Base-by-base conservation (phyloP, 176 grass and related monocot species). In the Hsuehochloa calcarea region DNA sequence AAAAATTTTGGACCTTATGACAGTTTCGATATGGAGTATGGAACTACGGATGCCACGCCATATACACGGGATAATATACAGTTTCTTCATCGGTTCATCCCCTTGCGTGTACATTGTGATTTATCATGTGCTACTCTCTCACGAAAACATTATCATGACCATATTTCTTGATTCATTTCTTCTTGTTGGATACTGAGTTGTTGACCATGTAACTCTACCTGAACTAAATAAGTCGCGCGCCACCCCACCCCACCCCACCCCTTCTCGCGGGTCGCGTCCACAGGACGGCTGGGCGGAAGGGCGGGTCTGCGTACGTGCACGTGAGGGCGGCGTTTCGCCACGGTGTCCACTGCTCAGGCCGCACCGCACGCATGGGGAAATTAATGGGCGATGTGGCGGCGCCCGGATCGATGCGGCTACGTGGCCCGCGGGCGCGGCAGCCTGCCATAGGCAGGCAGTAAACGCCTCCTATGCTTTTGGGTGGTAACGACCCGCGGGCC, bases 401-500 rank as follows among this genome's bases (percentile, higher is more conserved):
- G 17, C 1, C 11, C 27, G 25, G 20, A 2, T 12, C 47, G 34
- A 20, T 3, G 23, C 17, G 25, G 63, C 41, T 12, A 79, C 80
- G 75, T 67, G 87, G 75, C 63, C 71, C 22, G 26, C 22, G 49
- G 31, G 15, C 51, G 74, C 64, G 77, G 35, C 81, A 41, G 67
- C 38, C 41, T 25, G 29, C 31, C 25, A 22, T 19, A n/a, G 47
- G 14, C 45, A 50, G 0, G 13, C 13, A 34, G 61, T 6, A 13
- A 5, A 5, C 60, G 27, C 61, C 17, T 66, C 31, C 25, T 15
- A 31, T 62, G 1, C 84, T 79, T 90, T 87, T 62, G 22, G 84
- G 59, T 6, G 89, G 74, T 20, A 80, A 27, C 80, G 84, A 90
- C 89, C 1, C 49, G 41, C 73, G 51, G 65, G 74, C 54, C 83